phyloP scores from a whole-genome alignment of 305 asterid species.

The Rubia tinctorum region DNA sequence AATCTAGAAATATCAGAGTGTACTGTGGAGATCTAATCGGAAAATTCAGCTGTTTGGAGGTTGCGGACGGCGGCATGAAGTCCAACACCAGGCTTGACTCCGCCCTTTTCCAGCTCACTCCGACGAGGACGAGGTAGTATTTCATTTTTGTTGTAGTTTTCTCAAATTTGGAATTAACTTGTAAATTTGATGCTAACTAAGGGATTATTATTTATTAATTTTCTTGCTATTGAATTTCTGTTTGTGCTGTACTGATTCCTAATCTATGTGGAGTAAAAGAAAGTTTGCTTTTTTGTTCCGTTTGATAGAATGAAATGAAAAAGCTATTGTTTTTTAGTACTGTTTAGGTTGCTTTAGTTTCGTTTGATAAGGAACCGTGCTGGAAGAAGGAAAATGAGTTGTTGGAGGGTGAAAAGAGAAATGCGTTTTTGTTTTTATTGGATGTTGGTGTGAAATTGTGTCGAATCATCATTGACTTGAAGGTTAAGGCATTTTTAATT shows the following conservation, averaged over 20 bases:
- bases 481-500: background rate
- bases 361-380: background rate
- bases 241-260: background rate
- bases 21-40: conserved; percentile 22
- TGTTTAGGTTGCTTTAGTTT: background rate
- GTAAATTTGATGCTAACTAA: background rate
- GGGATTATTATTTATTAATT: background rate
- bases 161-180: background rate
- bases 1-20: background rate
- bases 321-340: background rate
- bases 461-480: background rate
- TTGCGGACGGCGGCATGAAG: conserved; percentile 43
- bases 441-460: background rate
- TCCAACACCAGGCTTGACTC: conserved; percentile 63
- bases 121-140: conserved; percentile 81
- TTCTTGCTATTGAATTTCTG: background rate
- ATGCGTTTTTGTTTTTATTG: background rate
- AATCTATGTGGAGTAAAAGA: background rate
- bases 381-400: background rate
- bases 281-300: background rate
- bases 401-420: background rate
- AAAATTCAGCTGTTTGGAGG: conserved; percentile 9
- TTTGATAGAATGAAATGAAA: background rate
- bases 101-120: conserved; percentile 88
- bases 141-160: background rate